Evolutionary conservation across 2,329 filamentous ascomycete species (phyloP).

Genomic region (Lasiodiplodia gonubiensis): DNA sequence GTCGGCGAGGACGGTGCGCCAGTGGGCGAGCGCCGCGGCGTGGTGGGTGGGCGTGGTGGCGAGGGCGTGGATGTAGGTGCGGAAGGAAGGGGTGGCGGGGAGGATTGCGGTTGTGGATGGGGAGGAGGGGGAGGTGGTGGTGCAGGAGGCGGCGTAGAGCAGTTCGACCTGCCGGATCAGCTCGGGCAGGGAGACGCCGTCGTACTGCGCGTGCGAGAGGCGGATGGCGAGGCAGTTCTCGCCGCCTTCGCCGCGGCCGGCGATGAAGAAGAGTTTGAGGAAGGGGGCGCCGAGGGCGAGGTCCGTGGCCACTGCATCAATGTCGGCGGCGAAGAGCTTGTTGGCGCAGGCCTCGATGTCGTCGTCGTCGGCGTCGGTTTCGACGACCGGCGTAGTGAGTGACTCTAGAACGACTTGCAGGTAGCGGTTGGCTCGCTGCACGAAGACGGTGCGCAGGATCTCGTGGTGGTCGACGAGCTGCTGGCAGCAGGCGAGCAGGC

Average conservation of each 20-base stretch:
- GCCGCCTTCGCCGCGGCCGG: conserved; percentile 51
- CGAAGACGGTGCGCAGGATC: conserved; percentile 70
- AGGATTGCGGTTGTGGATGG: conserved; percentile 44
- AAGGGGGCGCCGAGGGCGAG: conserved; percentile 66
- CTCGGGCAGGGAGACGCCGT: conserved; percentile 69
- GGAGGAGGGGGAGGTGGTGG: conserved; percentile 48
- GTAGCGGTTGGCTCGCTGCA: conserved; percentile 56
- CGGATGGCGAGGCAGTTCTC: conserved; percentile 61
- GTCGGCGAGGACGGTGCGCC: conserved; percentile 64
- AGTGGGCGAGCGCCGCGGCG: conserved; percentile 66
- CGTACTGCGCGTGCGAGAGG: conserved; percentile 72
- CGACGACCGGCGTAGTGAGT: conserved; percentile 57
- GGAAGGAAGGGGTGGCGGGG: conserved; percentile 49
- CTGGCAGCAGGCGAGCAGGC: conserved; percentile 58
- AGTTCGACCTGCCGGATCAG: conserved; percentile 66
- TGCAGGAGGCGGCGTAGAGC: conserved; percentile 52
- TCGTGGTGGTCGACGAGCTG: conserved; percentile 66
- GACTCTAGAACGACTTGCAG: conserved; percentile 65
- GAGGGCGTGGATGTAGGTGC: conserved; percentile 51
- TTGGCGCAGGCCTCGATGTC: conserved; percentile 59
- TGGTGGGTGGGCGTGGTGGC: conserved; percentile 64
- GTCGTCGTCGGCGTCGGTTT: conserved; percentile 52
- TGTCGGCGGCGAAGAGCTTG: conserved; percentile 62
- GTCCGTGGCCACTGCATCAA: conserved; percentile 47
- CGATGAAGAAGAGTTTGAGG: conserved; percentile 59